A percentile compares a stretch with the other conserved stretches of the same genome.
phyloP scores from a whole-genome alignment of 2,329 filamentous ascomycete genomes.

The Claviceps maximensis region DNA sequence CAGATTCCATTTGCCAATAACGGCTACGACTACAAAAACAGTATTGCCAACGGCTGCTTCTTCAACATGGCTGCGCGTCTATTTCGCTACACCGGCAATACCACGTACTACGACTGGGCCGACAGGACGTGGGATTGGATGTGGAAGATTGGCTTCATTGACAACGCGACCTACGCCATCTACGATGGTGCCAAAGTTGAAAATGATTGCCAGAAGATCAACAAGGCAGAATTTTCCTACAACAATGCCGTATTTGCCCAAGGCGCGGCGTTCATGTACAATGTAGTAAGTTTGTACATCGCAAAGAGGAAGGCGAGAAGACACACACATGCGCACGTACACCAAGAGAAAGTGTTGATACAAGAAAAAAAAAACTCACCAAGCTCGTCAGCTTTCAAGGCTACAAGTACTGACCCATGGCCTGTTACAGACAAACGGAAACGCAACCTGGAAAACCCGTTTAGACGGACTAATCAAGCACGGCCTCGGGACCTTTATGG shows the following conservation, averaged over 20 bases:
- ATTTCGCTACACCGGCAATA: constrained; percentile 54
- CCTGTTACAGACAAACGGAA: constrained; percentile 28
- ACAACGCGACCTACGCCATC: constrained; percentile 43
- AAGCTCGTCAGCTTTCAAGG: too few species aligned
- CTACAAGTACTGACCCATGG: neutral
- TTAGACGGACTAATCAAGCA: constrained; percentile 27
- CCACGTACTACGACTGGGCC: constrained; percentile 52
- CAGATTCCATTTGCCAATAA: constrained; percentile 64
- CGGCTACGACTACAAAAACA: constrained; percentile 66
- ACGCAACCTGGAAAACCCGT: constrained; percentile 36
- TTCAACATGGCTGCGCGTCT: constrained; percentile 57
- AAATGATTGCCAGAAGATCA: constrained; percentile 40
- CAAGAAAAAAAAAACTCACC: neutral
- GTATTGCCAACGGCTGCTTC: constrained; percentile 45
- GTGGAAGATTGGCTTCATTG: constrained; percentile 40
- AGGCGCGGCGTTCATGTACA: constrained; percentile 53
- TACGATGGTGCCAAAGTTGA: constrained; percentile 43
- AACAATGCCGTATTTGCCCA: constrained; percentile 45
- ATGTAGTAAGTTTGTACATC: constrained; percentile 26
- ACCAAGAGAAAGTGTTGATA: too few species aligned
- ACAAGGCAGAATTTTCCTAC: constrained; percentile 46
- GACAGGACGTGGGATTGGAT: constrained; percentile 52
- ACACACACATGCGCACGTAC: neutral
- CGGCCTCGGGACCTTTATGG: constrained; percentile 37
- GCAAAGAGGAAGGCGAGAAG: neutral